Evolutionary conservation across 352 stramenopile species (phyloP).

Genomic region (Sclerospora graminicola): DNA sequence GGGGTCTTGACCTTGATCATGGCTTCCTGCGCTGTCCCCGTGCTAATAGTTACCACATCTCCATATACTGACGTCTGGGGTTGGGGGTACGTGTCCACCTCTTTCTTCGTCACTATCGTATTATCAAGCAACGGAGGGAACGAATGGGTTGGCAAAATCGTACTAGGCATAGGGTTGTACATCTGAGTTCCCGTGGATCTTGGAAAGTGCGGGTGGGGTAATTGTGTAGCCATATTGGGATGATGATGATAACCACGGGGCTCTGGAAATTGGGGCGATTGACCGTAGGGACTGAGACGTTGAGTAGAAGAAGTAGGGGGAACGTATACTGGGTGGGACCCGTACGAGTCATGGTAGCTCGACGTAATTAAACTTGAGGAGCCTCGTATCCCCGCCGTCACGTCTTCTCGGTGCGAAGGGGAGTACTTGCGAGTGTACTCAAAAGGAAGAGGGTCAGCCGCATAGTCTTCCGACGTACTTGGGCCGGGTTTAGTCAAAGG

Average conservation of each 20-base stretch:
- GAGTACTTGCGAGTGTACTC: slow-evolving; percentile 59
- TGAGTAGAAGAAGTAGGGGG: slow-evolving; percentile 5
- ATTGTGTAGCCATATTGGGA: slow-evolving; percentile 16
- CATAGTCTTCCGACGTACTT: slow-evolving; percentile 51
- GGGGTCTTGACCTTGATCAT: slow-evolving; percentile 85
- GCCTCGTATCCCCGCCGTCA: neutral
- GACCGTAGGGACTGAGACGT: slow-evolving; percentile 15
- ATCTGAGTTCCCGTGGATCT: slow-evolving; percentile 15
- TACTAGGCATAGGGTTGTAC: slow-evolving; percentile 19
- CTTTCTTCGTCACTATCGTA: slow-evolving; percentile 22
- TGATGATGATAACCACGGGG: slow-evolving; percentile 3
- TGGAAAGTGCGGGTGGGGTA: slow-evolving; percentile 22
- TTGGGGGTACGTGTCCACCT: slow-evolving; percentile 19
- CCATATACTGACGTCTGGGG: slow-evolving; percentile 11
- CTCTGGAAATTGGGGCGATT: slow-evolving; percentile 14
- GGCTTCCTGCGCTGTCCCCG: slow-evolving; percentile 46
- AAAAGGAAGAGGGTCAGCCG: slow-evolving; percentile 65
- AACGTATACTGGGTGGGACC: slow-evolving; percentile 17
- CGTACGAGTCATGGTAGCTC: slow-evolving; percentile 32
- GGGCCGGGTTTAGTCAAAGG: slow-evolving; percentile 13
- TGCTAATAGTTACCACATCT: slow-evolving; percentile 8
- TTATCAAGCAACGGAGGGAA: slow-evolving; percentile 50
- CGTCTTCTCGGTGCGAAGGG: slow-evolving; percentile 10
- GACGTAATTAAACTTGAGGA: slow-evolving; percentile 3
- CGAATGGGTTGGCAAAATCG: slow-evolving; percentile 31